Base-by-base conservation (phyloP, 2,329 filamentous ascomycete species). In the Neonectria sp. region DNA sequence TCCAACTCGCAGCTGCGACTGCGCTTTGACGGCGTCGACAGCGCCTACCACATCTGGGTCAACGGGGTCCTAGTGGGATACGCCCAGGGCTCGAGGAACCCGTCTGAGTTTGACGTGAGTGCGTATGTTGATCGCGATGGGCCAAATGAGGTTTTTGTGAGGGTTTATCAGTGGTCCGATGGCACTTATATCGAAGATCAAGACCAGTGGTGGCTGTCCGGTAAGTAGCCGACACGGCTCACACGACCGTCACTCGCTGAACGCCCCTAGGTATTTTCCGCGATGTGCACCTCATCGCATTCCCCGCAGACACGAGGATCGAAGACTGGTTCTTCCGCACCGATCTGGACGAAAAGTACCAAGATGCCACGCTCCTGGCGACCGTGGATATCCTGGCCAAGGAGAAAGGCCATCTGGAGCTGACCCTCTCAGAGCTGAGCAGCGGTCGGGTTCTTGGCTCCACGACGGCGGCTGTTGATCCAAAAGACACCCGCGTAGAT, bases 11-110 rank as follows among this genome's bases (percentile, higher is more conserved):
- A 91, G 68, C 79, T 93, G 21, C 84, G 90, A 17, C 80, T 93
- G 25, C 83, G 91, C 12, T 93, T 93, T 67, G 91, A 93, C 61
- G 92, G 92, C 2, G 91, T 93, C 0, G 91, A 93, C 72, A 91
- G 89, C 72, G 89, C 91, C 0, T 93, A 91, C 72, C 90, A 93
- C 76, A 79, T 93, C 12, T 93, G 87, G 85, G 80, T 93, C 7
- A 93, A 93, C 69, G 89, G 90, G 0, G 76, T 81, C 17, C 80
- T 89, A 40, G 82, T 93, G 2, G 92, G 92, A 3, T 93, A 93
- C 73, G 88, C 88, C 3, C 91, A 93, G 74, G 92, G 91, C 0
- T 88, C 88, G 11, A 84, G 91, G 43, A 93, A 93, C 71, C 85
- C 91, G 0, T 86, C 89, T 8, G 92, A 94, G 74, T 93, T 93